Conservation (phyloP, 2,329 filamentous ascomycete genomes). For the Ceratocystis cubensis region DNA sequence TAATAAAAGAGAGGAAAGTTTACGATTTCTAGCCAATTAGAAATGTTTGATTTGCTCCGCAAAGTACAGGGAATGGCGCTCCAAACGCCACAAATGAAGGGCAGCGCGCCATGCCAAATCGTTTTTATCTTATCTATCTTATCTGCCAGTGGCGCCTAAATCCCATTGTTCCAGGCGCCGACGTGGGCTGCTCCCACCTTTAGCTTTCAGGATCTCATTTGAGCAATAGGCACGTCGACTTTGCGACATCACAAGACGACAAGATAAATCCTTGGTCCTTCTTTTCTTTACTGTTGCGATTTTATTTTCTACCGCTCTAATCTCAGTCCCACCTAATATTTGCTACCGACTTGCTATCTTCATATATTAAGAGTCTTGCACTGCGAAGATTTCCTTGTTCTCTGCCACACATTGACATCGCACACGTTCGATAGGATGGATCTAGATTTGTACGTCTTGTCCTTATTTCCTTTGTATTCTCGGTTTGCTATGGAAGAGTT, state of each 20-base stretch:
- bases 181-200: background rate
- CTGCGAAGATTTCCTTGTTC: background rate
- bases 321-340: background rate
- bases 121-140: background rate
- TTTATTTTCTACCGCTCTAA: too few relatives aligned
- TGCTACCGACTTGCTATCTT: background rate
- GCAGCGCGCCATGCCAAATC: background rate
- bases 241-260: background rate
- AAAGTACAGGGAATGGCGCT: background rate
- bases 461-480: background rate
- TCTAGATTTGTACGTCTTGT: conserved; percentile 61
- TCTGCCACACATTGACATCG: background rate
- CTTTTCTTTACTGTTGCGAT: background rate
- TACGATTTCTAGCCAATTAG: conserved; percentile 11
- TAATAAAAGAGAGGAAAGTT: background rate
- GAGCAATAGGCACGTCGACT: background rate
- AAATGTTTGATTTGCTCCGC: conserved; percentile 15
- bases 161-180: background rate
- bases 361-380: background rate
- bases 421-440: conserved; percentile 50
- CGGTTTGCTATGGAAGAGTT: background rate
- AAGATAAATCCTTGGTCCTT: background rate
- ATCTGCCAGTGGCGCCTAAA: background rate
- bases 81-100: background rate
- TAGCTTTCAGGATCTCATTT: background rate